A percentile compares a stretch with the other conserved stretches of the same genome.
Conservation (phyloP, 352 stramenopile genomes). For the Phytophthora constricta region DNA sequence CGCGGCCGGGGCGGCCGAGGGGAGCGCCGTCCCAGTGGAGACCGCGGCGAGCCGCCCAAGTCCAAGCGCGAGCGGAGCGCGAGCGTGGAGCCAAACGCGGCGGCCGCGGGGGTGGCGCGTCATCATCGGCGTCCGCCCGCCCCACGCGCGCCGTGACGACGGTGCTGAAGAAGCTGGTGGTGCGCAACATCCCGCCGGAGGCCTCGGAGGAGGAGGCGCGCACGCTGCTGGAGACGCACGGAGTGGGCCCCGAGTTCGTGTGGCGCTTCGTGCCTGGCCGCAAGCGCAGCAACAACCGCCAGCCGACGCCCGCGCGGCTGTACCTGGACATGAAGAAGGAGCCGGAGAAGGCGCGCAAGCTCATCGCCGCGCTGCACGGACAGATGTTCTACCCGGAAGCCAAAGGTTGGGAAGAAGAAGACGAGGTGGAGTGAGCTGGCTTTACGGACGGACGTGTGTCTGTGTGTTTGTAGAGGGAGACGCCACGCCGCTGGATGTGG, state of each 20-base stretch:
- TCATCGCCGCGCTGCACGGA: constrained; percentile 66
- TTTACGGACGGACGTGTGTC: not conserved
- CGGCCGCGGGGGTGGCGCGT: constrained; percentile 18
- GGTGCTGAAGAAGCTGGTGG: constrained; percentile 68
- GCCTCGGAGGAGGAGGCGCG: constrained; percentile 47
- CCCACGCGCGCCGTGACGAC: constrained; percentile 54
- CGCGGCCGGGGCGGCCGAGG: constrained; percentile 31
- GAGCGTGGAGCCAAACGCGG: constrained; percentile 35
- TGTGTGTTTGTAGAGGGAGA: constrained; percentile 9
- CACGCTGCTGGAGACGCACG: constrained; percentile 45
- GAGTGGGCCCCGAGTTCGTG: constrained; percentile 43
- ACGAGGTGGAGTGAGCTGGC: not conserved
- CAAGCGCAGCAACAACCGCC: constrained; percentile 62
- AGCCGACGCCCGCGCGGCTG: constrained; percentile 50
- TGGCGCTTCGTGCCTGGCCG: constrained; percentile 76
- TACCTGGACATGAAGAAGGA: constrained; percentile 84
- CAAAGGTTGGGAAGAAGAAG: constrained; percentile 36
- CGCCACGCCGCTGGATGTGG: constrained; percentile 51
- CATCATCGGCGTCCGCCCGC: constrained; percentile 16
- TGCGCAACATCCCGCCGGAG: constrained; percentile 70
- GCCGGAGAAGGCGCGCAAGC: constrained; percentile 46
- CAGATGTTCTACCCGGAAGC: constrained; percentile 38
- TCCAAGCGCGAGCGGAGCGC: constrained; percentile 29
- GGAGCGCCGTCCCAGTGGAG: constrained; percentile 14
- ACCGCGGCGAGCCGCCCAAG: constrained; percentile 8